phyloP scores from a whole-genome alignment of 495 filamentous ascomycete genomes.

The Annulohypoxylon stygium region DNA sequence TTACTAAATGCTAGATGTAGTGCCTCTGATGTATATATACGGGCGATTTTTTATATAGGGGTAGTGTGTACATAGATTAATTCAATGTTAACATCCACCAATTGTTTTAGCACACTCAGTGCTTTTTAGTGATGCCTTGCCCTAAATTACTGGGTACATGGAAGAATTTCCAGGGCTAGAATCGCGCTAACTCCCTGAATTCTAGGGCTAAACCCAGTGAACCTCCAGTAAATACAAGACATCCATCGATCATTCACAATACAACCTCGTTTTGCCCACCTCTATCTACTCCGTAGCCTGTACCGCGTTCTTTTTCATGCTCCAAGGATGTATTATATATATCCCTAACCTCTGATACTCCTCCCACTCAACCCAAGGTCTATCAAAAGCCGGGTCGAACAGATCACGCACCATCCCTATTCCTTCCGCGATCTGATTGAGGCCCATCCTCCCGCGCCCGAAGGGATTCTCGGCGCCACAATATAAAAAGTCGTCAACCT shows the following conservation, averaged over 20 bases:
- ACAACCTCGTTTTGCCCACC: not conserved
- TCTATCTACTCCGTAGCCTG: not conserved
- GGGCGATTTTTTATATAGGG: too few relatives aligned
- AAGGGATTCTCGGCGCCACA: not conserved
- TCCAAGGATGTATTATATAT: not conserved
- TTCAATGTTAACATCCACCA: too few relatives aligned
- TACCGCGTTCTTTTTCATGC: not conserved
- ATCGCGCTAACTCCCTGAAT: too few relatives aligned
- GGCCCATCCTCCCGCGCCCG: not conserved
- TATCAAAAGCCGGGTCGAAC: not conserved
- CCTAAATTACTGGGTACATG: too few relatives aligned
- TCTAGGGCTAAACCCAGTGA: too few relatives aligned
- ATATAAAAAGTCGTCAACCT: not conserved
- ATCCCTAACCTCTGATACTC: not conserved
- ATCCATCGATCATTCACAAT: too few relatives aligned
- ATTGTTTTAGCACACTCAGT: too few relatives aligned
- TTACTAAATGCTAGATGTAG: slow-evolving; percentile 3
- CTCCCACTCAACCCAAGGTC: not conserved
- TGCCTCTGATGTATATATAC: slow-evolving; percentile 7
- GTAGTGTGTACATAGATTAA: not conserved
- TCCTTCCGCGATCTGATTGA: not conserved
- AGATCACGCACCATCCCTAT: not conserved
- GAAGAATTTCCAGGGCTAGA: too few relatives aligned
- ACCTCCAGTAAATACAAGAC: too few relatives aligned
- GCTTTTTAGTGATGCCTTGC: too few relatives aligned